phyloP scores from a whole-genome alignment of 768 basidiomycete genomes.

The Suillus alpinus region DNA sequence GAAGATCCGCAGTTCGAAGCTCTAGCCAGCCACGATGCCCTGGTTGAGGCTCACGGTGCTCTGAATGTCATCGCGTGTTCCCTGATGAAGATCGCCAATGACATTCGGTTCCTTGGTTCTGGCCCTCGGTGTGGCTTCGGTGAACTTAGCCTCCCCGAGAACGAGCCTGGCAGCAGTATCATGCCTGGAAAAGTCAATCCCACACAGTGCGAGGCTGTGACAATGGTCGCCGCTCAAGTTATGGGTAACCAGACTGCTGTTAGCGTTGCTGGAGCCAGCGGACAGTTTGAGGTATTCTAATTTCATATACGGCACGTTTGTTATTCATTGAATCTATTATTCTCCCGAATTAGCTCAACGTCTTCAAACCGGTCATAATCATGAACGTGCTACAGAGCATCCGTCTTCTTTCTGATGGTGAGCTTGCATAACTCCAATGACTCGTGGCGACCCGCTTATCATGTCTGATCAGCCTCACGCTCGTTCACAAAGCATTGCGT shows the following conservation, averaged over 20 bases:
- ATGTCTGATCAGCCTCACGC: slow-evolving; percentile 55
- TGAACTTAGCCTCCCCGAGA: slow-evolving; percentile 92
- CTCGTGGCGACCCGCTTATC: slow-evolving; percentile 6
- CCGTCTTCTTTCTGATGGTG: slow-evolving; percentile 88
- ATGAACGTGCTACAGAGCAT: slow-evolving; percentile 98
- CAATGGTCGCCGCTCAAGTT: slow-evolving; percentile 98
- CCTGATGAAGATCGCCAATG: slow-evolving; percentile 99
- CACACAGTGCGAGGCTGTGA: slow-evolving; percentile 97
- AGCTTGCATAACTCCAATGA: slow-evolving; percentile 16
- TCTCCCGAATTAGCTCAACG: slow-evolving; percentile 67
- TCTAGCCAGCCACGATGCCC: slow-evolving; percentile 95
- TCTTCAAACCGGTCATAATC: slow-evolving; percentile 98
- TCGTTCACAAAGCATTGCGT: slow-evolving; percentile 98
- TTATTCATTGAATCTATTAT: slow-evolving; percentile 8
- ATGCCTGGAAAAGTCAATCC: slow-evolving; percentile 99
- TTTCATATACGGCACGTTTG: slow-evolving; percentile 5
- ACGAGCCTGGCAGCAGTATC: slow-evolving; percentile 98
- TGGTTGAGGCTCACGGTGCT: slow-evolving; percentile 96
- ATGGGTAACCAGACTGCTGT: slow-evolving; percentile 97
- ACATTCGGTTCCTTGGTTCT: slow-evolving; percentile 96
- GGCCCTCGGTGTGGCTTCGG: slow-evolving; percentile 98
- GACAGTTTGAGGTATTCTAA: slow-evolving; percentile 89
- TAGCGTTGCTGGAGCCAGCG: slow-evolving; percentile 88
- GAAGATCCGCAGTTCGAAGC: slow-evolving; percentile 78
- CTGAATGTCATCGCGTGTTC: slow-evolving; percentile 96